These are phyloP conservation scores for Solanum rostratum DNA, from an alignment of 257 asterid genomes.

Conservation along the genomic window DNA sequence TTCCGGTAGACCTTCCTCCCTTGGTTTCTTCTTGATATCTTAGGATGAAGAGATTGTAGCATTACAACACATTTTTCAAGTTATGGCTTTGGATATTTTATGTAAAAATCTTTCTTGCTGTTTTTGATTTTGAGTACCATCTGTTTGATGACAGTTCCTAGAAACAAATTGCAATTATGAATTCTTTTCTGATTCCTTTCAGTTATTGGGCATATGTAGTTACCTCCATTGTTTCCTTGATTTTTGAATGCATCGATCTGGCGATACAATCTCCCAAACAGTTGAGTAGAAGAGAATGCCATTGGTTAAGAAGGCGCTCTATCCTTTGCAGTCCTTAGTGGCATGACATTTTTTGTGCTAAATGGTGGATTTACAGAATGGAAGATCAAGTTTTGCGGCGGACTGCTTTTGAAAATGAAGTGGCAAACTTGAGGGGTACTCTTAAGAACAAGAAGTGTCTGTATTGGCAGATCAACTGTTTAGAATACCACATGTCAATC, in stretches of 20 bases:
- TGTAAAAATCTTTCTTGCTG: too few relatives aligned
- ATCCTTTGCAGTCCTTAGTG: not conserved
- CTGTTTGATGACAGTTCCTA: not conserved
- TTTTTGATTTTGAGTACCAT: not conserved
- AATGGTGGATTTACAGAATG: too few relatives aligned
- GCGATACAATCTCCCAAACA: not conserved
- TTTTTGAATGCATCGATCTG: not conserved
- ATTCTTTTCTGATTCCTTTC: not conserved
- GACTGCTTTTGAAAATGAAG: too few relatives aligned
- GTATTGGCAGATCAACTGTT: too few relatives aligned
- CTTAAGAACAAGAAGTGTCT: too few relatives aligned
- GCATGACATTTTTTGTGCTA: too few relatives aligned
- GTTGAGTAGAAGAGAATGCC: not conserved
- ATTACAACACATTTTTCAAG: too few relatives aligned
- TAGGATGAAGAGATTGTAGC: too few relatives aligned
- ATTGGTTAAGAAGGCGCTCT: not conserved
- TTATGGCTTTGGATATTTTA: too few relatives aligned
- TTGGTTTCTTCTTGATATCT: not conserved
- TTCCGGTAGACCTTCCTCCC: not conserved
- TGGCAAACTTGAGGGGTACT: too few relatives aligned
- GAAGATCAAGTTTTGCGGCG: not conserved
- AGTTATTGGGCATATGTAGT: not conserved
- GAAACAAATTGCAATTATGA: not conserved
- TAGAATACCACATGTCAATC: too few relatives aligned
- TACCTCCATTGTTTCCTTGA: not conserved